These are phyloP conservation scores for Ogataea thermomethanolica DNA, from an alignment of 805 yeast genomes.

Conservation along the genomic window DNA sequence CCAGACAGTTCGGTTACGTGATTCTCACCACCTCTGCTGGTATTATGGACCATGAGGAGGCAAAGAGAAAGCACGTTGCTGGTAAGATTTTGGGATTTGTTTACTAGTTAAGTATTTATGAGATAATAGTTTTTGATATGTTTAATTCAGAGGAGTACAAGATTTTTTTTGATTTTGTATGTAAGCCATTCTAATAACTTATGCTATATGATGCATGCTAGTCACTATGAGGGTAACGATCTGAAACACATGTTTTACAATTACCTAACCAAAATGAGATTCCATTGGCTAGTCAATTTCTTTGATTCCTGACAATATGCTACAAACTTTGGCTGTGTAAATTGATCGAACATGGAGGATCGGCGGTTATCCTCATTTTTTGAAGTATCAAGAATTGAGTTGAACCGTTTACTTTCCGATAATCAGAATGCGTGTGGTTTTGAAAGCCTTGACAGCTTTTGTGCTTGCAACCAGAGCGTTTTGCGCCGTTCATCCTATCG, in stretches of 20 bases:
- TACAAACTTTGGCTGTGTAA: slow-evolving; percentile 1
- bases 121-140: slow-evolving; percentile 7
- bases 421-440: slow-evolving; percentile 2
- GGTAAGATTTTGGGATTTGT: slow-evolving; percentile 99
- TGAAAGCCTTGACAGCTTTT: slow-evolving; percentile 4
- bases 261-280: too few species aligned
- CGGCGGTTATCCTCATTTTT: slow-evolving; percentile 10
- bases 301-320: too few species aligned
- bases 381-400: not conserved
- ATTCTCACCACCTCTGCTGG: slow-evolving; percentile 99
- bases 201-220: too few species aligned
- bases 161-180: too few species aligned
- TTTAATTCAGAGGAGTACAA: too few species aligned
- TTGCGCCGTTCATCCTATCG: slow-evolving; percentile 54
- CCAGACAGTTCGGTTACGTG: slow-evolving; percentile 98
- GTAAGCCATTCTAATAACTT: too few species aligned
- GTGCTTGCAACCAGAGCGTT: slow-evolving; percentile 7
- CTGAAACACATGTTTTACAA: too few species aligned
- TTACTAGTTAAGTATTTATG: slow-evolving; percentile 48
- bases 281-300: too few species aligned
- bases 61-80: slow-evolving; percentile 99
- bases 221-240: too few species aligned
- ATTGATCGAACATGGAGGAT: slow-evolving; percentile 1
- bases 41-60: slow-evolving; percentile 99
- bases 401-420: not conserved